Evolutionary conservation across 2,329 filamentous ascomycete genomes (phyloP).

Genomic region (Diatrype stigma): DNA sequence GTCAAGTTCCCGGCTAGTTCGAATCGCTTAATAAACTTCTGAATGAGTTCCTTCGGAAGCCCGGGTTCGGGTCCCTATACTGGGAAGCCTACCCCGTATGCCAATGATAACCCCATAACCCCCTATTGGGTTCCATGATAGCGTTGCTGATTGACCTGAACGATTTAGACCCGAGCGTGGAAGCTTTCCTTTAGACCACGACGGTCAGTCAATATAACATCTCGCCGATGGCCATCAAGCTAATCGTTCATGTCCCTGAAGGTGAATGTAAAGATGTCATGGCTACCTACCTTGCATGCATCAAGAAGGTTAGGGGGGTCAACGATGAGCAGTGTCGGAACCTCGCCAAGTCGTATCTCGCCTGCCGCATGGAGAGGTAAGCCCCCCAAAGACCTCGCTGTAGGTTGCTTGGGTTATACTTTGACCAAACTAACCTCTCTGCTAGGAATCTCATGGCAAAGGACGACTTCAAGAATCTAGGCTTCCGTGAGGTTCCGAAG

Average conservation of each 20-base stretch:
- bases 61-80: slow-evolving; percentile 24
- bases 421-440: background rate
- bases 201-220: slow-evolving; percentile 48
- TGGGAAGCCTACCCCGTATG: slow-evolving; percentile 26
- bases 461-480: slow-evolving; percentile 92
- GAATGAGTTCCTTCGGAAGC: slow-evolving; percentile 28
- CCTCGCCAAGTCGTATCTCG: slow-evolving; percentile 82
- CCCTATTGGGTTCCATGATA: background rate
- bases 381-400: slow-evolving; percentile 24
- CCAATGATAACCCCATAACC: background rate
- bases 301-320: slow-evolving; percentile 76
- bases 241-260: slow-evolving; percentile 29
- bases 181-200: slow-evolving; percentile 94
- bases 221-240: background rate
- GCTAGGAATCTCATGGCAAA: slow-evolving; percentile 87
- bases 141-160: slow-evolving; percentile 2
- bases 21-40: background rate
- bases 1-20: background rate
- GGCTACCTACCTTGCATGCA: slow-evolving; percentile 77
- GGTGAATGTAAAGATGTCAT: slow-evolving; percentile 93
- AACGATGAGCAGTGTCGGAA: slow-evolving; percentile 83
- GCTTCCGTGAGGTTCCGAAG: slow-evolving; percentile 52
- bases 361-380: slow-evolving; percentile 92
- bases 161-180: slow-evolving; percentile 75
- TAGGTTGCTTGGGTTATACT: background rate